Evolutionary conservation across 1,284 basidiomycete genomes (phyloP), one percentile per base, ranked within the genome.

Genomic region (Fomitopsis pinicola): DNA sequence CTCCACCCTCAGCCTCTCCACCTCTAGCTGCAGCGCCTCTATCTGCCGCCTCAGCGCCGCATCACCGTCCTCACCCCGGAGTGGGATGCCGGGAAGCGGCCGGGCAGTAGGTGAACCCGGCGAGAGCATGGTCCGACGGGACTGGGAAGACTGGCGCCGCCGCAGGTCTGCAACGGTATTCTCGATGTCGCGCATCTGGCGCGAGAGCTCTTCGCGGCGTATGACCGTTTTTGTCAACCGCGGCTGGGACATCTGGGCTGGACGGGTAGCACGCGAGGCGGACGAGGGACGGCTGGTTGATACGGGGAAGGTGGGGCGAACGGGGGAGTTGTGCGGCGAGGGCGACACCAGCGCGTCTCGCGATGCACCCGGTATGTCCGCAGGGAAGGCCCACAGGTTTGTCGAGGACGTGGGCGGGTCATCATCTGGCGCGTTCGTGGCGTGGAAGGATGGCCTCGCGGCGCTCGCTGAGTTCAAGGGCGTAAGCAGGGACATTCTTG

Each of bases 1-100:
- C 56, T 58, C 56, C 44, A 14, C 44, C 19, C 33, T 46, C 30
- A 58, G 22, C 45, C 56, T 46, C 30, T 58, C 44, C n/a, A 58
- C 56, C 33, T 58, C 56, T 12, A 58, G 15, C 56, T 58, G 56
- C 44, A 58, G 36, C 15, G 26, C 33, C 36, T 58, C 56, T 9
- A 58, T 58, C 56, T 58, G 56, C 36, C 44, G 46, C 22, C 56
- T 46, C 33, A 58, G 19, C 45, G 36, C 44, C 30, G 44, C 30
- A 44, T 58, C 56, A 28, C 35, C 19, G 19, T 46, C 8, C 35
- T 36, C 52, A 6, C 2, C 54, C 7, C 15, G 3, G 2, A n/a
- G 38, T 30, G 33, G 35, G n/a, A 6, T 28, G 7, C 36, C 35
- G n/a, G 52, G 52, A 3, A 38, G 8, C n/a, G 52, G 33, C 9